Conservation (phyloP, 768 basidiomycete genomes). For the Collybia nuda region DNA sequence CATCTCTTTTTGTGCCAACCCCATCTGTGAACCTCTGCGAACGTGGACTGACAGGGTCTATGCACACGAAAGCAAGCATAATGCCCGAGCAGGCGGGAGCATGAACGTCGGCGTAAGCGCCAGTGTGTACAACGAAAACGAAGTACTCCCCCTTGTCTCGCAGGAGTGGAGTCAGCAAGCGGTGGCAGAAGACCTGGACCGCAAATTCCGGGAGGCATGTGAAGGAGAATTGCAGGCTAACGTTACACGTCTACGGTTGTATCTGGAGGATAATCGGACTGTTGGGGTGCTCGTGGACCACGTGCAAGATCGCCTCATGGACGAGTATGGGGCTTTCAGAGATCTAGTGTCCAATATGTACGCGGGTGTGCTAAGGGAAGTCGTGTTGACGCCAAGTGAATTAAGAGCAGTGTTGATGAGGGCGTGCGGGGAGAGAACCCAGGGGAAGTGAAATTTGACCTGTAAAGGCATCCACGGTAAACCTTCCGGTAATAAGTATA, state of each 20-base stretch:
- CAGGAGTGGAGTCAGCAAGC: conserved; percentile 55
- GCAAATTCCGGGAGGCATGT: conserved; percentile 52
- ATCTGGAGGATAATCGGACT: conserved; percentile 80
- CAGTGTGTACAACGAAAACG: neutral
- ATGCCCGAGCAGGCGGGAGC: conserved; percentile 10
- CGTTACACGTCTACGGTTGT: conserved; percentile 66
- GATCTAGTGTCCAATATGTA: conserved; percentile 57
- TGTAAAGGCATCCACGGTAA: too few relatives aligned
- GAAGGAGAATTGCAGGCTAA: conserved; percentile 53
- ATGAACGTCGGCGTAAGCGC: conserved; percentile 6
- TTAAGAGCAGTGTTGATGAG: conserved; percentile 39
- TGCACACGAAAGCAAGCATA: conserved; percentile 12
- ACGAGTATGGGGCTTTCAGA: conserved; percentile 73
- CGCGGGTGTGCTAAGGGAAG: conserved; percentile 30
- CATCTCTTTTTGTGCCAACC: conserved; percentile 60
- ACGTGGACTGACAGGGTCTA: conserved; percentile 60
- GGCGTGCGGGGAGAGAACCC: conserved; percentile 26
- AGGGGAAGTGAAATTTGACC: too few relatives aligned
- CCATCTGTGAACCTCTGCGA: conserved; percentile 59
- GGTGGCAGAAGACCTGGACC: conserved; percentile 48
- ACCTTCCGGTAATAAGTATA: too few relatives aligned
- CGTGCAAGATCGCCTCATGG: conserved; percentile 70
- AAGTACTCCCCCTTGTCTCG: conserved; percentile 23
- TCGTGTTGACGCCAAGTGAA: conserved; percentile 30
- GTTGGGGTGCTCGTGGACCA: conserved; percentile 78